Percentiles rank a stretch among this genome's conserved stretches.
These are phyloP conservation scores for Pythium chondricola DNA, from an alignment of 352 stramenopile genomes.

Conservation along the genomic window DNA sequence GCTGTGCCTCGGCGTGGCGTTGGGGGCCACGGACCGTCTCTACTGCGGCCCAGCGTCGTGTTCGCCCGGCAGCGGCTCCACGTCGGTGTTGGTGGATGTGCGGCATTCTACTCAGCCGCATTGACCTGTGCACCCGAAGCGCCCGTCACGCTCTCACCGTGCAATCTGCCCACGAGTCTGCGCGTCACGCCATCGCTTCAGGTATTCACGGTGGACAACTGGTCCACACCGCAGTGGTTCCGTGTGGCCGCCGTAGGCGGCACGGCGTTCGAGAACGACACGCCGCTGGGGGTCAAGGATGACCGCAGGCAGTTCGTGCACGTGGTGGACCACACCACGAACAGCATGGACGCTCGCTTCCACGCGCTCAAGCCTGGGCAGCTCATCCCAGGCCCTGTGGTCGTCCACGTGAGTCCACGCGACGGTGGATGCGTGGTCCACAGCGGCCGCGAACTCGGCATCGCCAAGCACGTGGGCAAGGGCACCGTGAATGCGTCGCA, in stretches of 20 bases:
- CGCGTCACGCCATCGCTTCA: constrained; percentile 41
- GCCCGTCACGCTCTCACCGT: constrained; percentile 37
- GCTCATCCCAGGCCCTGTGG: constrained; percentile 28
- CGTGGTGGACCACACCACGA: constrained; percentile 42
- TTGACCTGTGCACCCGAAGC: constrained; percentile 36
- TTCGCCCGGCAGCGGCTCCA: constrained; percentile 27
- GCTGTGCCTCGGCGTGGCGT: too few relatives aligned
- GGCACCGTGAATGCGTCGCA: constrained; percentile 7
- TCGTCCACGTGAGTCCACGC: constrained; percentile 37
- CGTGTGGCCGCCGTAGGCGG: constrained; percentile 32
- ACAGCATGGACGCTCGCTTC: constrained; percentile 41
- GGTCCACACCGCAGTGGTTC: constrained; percentile 40
- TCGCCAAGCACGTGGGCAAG: constrained; percentile 14
- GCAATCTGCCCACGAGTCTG: constrained; percentile 41
- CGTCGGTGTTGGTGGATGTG: constrained; percentile 35
- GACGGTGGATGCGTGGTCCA: constrained; percentile 38
- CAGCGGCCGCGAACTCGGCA: constrained; percentile 16
- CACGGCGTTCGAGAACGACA: constrained; percentile 23
- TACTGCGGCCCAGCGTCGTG: constrained; percentile 26
- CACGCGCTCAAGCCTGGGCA: constrained; percentile 28
- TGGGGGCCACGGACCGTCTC: too few relatives aligned
- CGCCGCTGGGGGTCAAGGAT: constrained; percentile 19
- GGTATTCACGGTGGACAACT: constrained; percentile 43
- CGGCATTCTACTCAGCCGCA: constrained; percentile 48
- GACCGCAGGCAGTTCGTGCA: constrained; percentile 20